Percentiles rank a stretch among this genome's conserved stretches.
Conservation (phyloP, 2,329 filamentous ascomycete genomes). For the Trichophyton mentagrophytes region DNA sequence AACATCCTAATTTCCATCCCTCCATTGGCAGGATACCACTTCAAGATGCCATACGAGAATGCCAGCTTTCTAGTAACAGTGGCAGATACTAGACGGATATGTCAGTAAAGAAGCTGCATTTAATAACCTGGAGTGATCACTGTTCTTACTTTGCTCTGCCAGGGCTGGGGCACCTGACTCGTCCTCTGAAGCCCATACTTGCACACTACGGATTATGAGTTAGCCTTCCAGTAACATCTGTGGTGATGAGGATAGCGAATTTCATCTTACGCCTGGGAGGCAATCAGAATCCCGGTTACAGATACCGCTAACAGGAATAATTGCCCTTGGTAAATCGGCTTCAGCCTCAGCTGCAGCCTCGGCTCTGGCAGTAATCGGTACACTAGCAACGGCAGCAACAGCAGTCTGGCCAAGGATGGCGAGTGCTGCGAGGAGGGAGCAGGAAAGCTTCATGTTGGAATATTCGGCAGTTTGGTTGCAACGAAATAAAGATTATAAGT, state of each 20-base stretch:
- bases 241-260: too few relatives aligned
- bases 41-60: neutral
- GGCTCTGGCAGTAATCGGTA: neutral
- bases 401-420: slow-evolving; percentile 1
- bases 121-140: neutral
- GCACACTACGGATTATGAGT: neutral
- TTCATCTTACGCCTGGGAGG: neutral
- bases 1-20: neutral
- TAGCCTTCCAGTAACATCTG: neutral
- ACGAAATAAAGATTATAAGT: neutral
- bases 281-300: neutral
- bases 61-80: neutral
- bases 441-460: slow-evolving; percentile 1
- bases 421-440: neutral
- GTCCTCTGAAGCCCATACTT: too few relatives aligned
- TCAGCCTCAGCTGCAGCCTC: neutral
- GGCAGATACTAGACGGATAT: neutral
- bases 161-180: neutral
- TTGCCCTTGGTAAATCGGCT: neutral
- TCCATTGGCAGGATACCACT: neutral
- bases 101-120: neutral
- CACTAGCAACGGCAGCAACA: neutral
- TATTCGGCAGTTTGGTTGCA: neutral
- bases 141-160: neutral
- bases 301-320: neutral